A percentile compares a stretch with the other conserved stretches of the same genome.
Conservation (phyloP, 2,329 filamentous ascomycete species). For the Colletotrichum sp. region DNA sequence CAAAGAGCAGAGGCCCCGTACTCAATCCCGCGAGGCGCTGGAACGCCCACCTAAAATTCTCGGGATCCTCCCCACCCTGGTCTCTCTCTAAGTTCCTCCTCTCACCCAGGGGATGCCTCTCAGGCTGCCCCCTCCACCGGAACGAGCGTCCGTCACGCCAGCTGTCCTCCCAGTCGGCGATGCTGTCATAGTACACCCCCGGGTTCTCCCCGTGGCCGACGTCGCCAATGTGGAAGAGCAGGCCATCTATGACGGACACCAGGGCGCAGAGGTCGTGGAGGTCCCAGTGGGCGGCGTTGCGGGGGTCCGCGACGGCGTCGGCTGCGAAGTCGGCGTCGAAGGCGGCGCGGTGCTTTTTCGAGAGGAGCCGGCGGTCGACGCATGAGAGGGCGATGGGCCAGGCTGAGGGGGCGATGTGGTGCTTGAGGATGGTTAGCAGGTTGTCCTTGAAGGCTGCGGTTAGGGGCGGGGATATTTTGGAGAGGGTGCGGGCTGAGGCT, state of each 20-base stretch:
- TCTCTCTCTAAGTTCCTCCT: neutral
- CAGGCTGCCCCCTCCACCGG: neutral
- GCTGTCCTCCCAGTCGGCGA: neutral
- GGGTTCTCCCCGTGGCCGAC: neutral
- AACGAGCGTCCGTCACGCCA: neutral
- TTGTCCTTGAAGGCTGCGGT: neutral
- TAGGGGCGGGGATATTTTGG: neutral
- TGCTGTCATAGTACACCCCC: neutral
- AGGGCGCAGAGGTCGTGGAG: neutral
- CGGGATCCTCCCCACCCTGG: neutral
- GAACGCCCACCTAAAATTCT: neutral
- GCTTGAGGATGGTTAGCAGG: neutral
- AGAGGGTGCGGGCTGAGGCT: neutral
- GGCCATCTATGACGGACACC: neutral
- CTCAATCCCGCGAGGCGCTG: neutral
- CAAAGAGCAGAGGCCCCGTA: neutral
- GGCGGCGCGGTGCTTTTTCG: neutral
- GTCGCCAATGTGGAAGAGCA: neutral
- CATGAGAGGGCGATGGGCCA: slow-evolving; percentile 2
- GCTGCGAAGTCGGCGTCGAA: neutral
- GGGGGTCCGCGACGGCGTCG: neutral
- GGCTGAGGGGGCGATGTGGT: neutral
- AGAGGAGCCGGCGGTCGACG: slow-evolving; percentile 1
- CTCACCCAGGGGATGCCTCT: neutral
- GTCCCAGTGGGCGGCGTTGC: neutral